phyloP scores from a whole-genome alignment of 345 rosid genomes.

The Boechera retrofracta region DNA sequence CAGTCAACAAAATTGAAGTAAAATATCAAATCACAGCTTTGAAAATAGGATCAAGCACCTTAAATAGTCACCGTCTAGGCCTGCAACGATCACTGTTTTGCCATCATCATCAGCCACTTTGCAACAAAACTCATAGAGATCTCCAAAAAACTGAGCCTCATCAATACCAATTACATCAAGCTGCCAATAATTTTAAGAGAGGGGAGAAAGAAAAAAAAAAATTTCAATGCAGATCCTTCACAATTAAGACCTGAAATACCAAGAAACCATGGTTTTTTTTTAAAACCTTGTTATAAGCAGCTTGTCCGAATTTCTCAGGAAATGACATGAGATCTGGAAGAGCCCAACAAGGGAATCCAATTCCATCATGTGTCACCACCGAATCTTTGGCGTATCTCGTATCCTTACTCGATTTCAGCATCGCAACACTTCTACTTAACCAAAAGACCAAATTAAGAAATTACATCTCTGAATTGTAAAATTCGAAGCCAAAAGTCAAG shows the following conservation, averaged over 20 bases:
- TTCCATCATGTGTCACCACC: slow-evolving; percentile 83
- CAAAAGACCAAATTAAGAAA: not conserved
- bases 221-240: slow-evolving; percentile 11
- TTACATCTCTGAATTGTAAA: not conserved
- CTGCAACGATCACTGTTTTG: slow-evolving; percentile 74
- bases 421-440: slow-evolving; percentile 62
- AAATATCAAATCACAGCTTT: not conserved
- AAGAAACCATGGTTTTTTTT: not conserved
- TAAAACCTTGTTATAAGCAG: slow-evolving; percentile 67
- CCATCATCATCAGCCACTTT: slow-evolving; percentile 85
- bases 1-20: not conserved
- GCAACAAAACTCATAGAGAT: slow-evolving; percentile 90
- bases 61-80: slow-evolving; percentile 90
- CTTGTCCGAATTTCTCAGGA: slow-evolving; percentile 52
- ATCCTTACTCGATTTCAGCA: slow-evolving; percentile 83
- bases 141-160: slow-evolving; percentile 93
- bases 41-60: slow-evolving; percentile 53
- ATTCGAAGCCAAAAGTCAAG: not conserved
- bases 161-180: slow-evolving; percentile 92
- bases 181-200: slow-evolving; percentile 47
- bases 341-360: slow-evolving; percentile 82
- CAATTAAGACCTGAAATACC: not conserved
- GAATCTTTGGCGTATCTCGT: slow-evolving; percentile 77
- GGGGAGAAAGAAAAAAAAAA: not conserved
- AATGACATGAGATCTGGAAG: slow-evolving; percentile 76